phyloP scores from a whole-genome alignment of 495 filamentous ascomycete species.

The Aspergillus carlsbadensis region DNA sequence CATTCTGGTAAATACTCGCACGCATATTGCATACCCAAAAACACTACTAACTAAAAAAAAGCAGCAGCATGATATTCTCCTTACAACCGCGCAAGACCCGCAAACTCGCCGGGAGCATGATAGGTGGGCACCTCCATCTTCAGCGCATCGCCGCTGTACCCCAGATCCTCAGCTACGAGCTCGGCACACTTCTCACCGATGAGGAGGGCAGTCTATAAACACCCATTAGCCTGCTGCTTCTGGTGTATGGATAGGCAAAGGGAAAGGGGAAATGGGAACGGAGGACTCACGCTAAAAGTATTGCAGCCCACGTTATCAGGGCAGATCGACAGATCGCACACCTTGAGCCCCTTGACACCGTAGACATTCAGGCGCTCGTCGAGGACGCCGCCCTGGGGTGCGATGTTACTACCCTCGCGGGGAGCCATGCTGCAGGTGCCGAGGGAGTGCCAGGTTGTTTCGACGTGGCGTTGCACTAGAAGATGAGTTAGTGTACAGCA shows the following conservation, averaged over 20 bases:
- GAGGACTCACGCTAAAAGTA: conserved; percentile 52
- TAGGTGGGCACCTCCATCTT: conserved; percentile 73
- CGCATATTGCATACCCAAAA: too few species aligned
- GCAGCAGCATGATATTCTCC: not conserved
- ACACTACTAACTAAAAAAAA: not conserved
- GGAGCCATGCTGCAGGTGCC: conserved; percentile 83
- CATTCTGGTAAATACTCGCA: too few species aligned
- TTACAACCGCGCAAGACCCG: not conserved
- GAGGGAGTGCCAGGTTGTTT: conserved; percentile 74
- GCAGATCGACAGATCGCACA: conserved; percentile 77
- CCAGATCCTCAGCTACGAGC: conserved; percentile 71
- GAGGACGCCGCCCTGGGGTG: conserved; percentile 71
- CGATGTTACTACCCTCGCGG: conserved; percentile 72
- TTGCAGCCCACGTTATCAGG: conserved; percentile 84
- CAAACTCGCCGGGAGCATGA: conserved; percentile 54
- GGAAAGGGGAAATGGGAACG: not conserved
- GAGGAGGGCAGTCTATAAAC: conserved; percentile 62
- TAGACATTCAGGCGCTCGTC: conserved; percentile 80
- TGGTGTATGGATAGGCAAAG: not conserved
- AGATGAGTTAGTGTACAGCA: not conserved
- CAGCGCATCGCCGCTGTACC: conserved; percentile 69
- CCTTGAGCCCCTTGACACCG: conserved; percentile 77
- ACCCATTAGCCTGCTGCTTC: not conserved
- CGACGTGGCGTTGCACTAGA: conserved; percentile 58
- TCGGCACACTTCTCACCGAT: conserved; percentile 83